phyloP scores from a whole-genome alignment of 78 protist species.

The Chrysochromulina parva region DNA sequence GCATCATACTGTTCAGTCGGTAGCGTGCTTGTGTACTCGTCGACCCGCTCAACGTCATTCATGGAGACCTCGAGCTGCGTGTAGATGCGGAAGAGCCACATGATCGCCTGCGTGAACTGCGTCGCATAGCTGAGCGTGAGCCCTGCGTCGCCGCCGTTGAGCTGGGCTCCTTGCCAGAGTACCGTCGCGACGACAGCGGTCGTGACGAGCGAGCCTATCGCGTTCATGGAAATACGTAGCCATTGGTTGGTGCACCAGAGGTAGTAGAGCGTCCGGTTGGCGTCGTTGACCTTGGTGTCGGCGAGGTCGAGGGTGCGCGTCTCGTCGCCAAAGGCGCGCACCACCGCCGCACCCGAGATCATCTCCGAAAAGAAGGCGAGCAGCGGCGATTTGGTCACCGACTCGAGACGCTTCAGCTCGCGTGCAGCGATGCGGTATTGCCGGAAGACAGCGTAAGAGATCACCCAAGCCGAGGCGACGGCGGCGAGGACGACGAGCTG shows the following conservation, averaged over 20 bases:
- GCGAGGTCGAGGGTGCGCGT: not conserved
- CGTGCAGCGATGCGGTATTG: not conserved
- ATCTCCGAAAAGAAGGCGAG: not conserved
- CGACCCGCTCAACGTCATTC: not conserved
- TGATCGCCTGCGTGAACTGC: not conserved
- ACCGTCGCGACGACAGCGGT: not conserved
- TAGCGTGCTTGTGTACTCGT: not conserved
- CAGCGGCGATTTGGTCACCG: slow-evolving; percentile 74
- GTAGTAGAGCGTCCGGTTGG: not conserved
- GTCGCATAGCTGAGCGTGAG: not conserved
- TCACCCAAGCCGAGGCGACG: not conserved
- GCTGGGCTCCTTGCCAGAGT: not conserved
- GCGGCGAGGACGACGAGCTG: not conserved
- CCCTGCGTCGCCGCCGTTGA: not conserved
- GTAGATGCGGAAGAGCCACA: not conserved
- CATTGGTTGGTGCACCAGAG: not conserved
- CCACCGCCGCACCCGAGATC: not conserved
- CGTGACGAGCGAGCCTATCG: not conserved
- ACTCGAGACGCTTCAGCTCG: slow-evolving; percentile 79
- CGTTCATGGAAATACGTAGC: not conserved
- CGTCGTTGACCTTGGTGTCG: not conserved
- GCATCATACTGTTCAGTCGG: not conserved
- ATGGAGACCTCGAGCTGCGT: not conserved
- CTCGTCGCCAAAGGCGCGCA: not conserved
- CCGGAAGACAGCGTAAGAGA: not conserved